Base-by-base conservation (phyloP, 2,329 filamentous ascomycete genomes). In the Alternaria alternata region DNA sequence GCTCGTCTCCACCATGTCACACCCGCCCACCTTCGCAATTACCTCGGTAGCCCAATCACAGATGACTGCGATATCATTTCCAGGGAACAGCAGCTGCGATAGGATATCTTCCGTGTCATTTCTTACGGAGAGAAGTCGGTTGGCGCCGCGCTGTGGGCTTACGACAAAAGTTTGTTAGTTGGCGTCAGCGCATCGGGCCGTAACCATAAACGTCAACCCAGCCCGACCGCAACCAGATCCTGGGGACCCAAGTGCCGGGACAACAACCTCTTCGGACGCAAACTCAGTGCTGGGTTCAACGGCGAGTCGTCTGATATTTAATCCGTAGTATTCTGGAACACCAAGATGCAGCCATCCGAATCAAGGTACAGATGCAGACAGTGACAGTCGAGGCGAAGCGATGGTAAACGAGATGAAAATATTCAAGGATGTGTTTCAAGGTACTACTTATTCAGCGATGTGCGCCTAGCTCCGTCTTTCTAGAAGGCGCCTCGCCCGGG, bases 401-500 rank as follows among this genome's bases (percentile, higher is more conserved):
- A 24, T 49, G 46, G 32, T 36, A 16, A 36, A 16, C 32, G 14
- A 36, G 32, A 36, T 36, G 32, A 36, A 16, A 12, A 9, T 16
- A 36, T 16, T 16, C 5, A 36, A 14, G 4, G 32, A 14, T 16
- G 14, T 36, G 32, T 36, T 34, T 36, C 14, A 16, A 12, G 32
- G 32, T 14, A 6, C 14, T 14, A 36, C 12, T 16, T 43, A 20
- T 34, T 52, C 36, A 14, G 12, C 22, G 36, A 49, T 20, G 12
- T 36, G 18, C 22, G 18, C 22, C 7, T 14, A 36, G 18, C 32
- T 34, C 22, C n/a, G 9, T 42, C 34, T 20, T 34, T 47, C 46
- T 69, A 72, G 41, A 72, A 71, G 2, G 63, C 69, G 24, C 69
- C 70, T 54, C 64, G 66, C 18, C 63, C 70, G 43, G 68, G 70